These are phyloP conservation scores for Trichoderma sp. DNA, from an alignment of 2,329 filamentous ascomycete genomes.

Conservation along the genomic window DNA sequence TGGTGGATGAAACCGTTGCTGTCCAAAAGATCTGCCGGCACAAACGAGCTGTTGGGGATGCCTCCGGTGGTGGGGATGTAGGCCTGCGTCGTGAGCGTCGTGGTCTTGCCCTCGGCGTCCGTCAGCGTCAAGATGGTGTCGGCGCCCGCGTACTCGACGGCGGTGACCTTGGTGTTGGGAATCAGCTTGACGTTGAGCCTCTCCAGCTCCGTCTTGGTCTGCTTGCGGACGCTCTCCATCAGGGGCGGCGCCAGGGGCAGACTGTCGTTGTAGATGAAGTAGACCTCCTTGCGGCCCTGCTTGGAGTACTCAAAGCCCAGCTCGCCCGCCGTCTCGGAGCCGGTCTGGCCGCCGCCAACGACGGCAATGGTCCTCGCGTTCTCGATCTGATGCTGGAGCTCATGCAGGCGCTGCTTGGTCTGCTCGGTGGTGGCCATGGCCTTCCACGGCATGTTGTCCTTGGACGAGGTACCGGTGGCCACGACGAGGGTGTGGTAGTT, in stretches of 20 bases:
- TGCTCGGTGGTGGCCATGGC: slow-evolving; percentile 46
- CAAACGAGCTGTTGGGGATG: slow-evolving; percentile 49
- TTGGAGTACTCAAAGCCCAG: slow-evolving; percentile 52
- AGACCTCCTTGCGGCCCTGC: slow-evolving; percentile 49
- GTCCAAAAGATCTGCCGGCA: slow-evolving; percentile 44
- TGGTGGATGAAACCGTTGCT: slow-evolving; percentile 42
- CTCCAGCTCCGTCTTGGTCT: slow-evolving; percentile 45
- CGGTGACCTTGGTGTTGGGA: slow-evolving; percentile 44
- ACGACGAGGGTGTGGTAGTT: slow-evolving; percentile 57
- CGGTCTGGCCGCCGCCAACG: slow-evolving; percentile 55
- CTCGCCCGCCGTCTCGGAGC: slow-evolving; percentile 55
- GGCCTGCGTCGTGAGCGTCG: slow-evolving; percentile 47
- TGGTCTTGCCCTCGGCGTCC: slow-evolving; percentile 39
- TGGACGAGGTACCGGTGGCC: slow-evolving; percentile 54
- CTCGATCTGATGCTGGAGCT: slow-evolving; percentile 44
- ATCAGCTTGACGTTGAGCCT: slow-evolving; percentile 49
- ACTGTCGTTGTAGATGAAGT: slow-evolving; percentile 45
- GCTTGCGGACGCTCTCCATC: slow-evolving; percentile 45
- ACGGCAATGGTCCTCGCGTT: slow-evolving; percentile 53
- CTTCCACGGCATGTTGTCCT: slow-evolving; percentile 55
- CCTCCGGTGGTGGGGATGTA: slow-evolving; percentile 53
- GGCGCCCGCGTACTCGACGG: slow-evolving; percentile 32
- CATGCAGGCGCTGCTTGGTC: slow-evolving; percentile 46
- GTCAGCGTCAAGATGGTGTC: slow-evolving; percentile 43
- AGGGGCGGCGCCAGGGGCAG: slow-evolving; percentile 44